These are phyloP conservation scores for Malassezia obtusa DNA, from an alignment of 1,284 basidiomycete genomes.

Conservation along the genomic window DNA sequence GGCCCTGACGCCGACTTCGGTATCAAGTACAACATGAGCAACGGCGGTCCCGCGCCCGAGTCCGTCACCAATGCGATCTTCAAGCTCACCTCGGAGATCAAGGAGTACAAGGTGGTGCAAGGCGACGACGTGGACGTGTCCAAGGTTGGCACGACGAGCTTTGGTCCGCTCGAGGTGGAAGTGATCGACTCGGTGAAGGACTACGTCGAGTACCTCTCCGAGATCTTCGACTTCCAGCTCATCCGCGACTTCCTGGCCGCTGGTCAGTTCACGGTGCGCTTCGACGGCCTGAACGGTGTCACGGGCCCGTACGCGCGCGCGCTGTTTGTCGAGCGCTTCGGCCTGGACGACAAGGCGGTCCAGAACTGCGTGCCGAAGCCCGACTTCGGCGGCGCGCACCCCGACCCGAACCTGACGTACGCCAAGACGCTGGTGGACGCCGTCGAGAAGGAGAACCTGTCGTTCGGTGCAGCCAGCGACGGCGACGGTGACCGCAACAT, in stretches of 20 bases:
- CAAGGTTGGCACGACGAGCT: conserved; percentile 67
- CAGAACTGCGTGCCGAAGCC: conserved; percentile 86
- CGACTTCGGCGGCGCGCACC: conserved; percentile 94
- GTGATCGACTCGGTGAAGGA: conserved; percentile 90
- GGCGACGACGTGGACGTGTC: conserved; percentile 72
- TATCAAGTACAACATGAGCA: conserved; percentile 97
- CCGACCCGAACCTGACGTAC: conserved; percentile 96
- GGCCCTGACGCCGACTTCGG: conserved; percentile 96
- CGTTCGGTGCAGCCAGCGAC: conserved; percentile 91
- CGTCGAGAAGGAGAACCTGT: conserved; percentile 75
- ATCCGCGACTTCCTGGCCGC: conserved; percentile 80
- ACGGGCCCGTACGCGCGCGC: conserved; percentile 91
- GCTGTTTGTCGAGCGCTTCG: conserved; percentile 75
- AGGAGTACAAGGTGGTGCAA: conserved; percentile 74
- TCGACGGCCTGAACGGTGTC: conserved; percentile 92
- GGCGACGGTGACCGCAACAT: conserved; percentile 98
- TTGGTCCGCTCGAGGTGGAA: conserved; percentile 61
- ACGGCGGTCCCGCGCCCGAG: conserved; percentile 94
- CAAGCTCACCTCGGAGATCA: conserved; percentile 77
- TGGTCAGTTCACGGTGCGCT: conserved; percentile 66
- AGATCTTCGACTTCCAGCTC: conserved; percentile 86
- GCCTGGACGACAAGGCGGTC: conserved; percentile 66
- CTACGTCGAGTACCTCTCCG: conserved; percentile 72
- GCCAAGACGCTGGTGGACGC: conserved; percentile 85
- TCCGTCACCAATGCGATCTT: conserved; percentile 86